phyloP scores from a whole-genome alignment of 2,329 filamentous ascomycete species.

The Pseudogymnoascus sp. region DNA sequence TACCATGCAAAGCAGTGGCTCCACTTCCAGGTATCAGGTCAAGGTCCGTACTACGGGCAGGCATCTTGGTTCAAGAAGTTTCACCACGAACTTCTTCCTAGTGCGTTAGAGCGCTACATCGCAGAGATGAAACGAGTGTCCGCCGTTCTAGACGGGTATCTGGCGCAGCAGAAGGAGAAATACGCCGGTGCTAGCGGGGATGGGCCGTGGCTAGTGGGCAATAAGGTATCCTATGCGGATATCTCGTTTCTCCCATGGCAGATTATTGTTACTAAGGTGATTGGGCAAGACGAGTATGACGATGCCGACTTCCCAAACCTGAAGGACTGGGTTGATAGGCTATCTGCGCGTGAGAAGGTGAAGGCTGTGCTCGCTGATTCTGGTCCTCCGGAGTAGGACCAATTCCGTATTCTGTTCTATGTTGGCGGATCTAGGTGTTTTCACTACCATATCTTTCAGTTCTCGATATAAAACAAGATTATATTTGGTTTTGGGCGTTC shows the following conservation, averaged over 20 bases:
- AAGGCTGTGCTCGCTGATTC: neutral
- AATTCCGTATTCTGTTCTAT: too few relatives aligned
- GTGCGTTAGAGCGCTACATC: slow-evolving; percentile 37
- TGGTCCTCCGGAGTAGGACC: neutral
- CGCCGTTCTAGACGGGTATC: slow-evolving; percentile 29
- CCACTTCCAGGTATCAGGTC: slow-evolving; percentile 31
- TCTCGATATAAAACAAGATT: too few relatives aligned
- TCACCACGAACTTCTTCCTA: slow-evolving; percentile 34
- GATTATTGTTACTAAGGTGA: neutral
- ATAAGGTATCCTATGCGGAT: neutral
- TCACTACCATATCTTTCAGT: too few relatives aligned
- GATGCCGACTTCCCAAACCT: neutral
- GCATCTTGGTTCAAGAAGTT: slow-evolving; percentile 25
- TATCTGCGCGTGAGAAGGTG: neutral
- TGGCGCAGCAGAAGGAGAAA: neutral
- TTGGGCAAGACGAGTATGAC: neutral
- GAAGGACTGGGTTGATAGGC: neutral
- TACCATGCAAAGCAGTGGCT: slow-evolving; percentile 30
- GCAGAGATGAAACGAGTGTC: slow-evolving; percentile 32
- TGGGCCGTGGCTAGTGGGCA: neutral
- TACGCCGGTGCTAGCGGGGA: neutral
- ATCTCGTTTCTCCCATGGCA: neutral
- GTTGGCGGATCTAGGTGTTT: too few relatives aligned
- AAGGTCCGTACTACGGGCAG: slow-evolving; percentile 34
- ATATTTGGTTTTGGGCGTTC: too few relatives aligned